These are phyloP conservation scores for Colletotrichum sp. DNA, from an alignment of 2,329 filamentous ascomycete species.

Conservation along the genomic window DNA sequence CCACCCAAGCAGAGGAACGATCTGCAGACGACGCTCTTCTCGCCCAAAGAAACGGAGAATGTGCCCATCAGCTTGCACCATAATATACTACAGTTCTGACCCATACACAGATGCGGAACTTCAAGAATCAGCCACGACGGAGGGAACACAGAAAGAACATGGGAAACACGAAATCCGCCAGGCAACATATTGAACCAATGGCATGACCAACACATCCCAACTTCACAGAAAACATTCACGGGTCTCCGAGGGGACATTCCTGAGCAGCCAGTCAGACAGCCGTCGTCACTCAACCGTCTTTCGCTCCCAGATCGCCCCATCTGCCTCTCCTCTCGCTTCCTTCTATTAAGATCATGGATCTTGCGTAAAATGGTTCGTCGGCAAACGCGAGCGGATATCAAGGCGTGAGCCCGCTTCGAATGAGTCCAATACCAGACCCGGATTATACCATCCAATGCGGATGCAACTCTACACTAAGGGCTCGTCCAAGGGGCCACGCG, in stretches of 20 bases:
- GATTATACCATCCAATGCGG: constrained; percentile 18
- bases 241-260: not conserved
- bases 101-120: not conserved
- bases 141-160: not conserved
- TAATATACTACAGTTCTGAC: not conserved
- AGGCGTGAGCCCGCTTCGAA: not conserved
- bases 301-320: not conserved
- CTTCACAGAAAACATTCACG: not conserved
- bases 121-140: not conserved
- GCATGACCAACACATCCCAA: not conserved
- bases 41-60: not conserved
- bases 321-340: constrained; percentile 1
- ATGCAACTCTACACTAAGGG: constrained; percentile 7
- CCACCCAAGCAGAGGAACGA: not conserved
- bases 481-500: constrained; percentile 6
- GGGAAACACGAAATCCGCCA: not conserved
- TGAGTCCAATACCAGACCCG: not conserved
- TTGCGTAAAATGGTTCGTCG: not conserved
- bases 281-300: not conserved
- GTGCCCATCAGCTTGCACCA: not conserved
- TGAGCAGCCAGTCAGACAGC: not conserved
- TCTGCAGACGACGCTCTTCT: not conserved
- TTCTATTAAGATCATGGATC: constrained; percentile 9
- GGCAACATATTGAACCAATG: not conserved
- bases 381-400: not conserved